Base-by-base conservation (phyloP, 306 rosid species). In the Dryas alaskensis region DNA sequence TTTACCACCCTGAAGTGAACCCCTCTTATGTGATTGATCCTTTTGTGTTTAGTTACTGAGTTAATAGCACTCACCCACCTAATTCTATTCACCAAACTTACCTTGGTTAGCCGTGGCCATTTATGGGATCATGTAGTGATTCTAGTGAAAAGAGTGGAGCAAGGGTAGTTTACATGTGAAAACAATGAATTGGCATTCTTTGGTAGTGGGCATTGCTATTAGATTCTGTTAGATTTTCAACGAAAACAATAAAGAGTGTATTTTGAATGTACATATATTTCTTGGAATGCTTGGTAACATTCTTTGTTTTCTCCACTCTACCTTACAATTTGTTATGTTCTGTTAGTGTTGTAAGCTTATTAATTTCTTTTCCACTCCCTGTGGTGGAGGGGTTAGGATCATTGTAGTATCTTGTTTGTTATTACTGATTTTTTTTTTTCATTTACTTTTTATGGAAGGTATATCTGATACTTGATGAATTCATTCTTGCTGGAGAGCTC, bases 401-500 rank as follows among this genome's bases (percentile, higher is more conserved):
- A 42, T 49, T 39, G 8, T 14, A 45, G 22, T 6, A 5, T 45
- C 50, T 3, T 9, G 42, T 78, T 62, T 68, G 14, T 67, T 54
- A 51, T 45, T 22, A 59, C 76, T 54, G 49, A 37, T 19, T 48
- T 48, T 65, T 57, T 45, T 42, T 77, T 44, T 74, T 48, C 72
- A 9, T 49, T 22, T 81, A 59, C 49, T 10, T 70, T 27, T 59
- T 60, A 40, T 76, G 37, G 74, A 74, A 87, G 90, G 88, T 87
- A 10, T 84, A 87, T 80, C 85, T 87, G 81, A 87, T 87, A 73
- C 90, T 84, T 11, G 88, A 87, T 57, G 88, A 87, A 54, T 87
- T 87, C 79, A 87, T 84, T 73, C 90, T 87, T 68, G 88, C 91
- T 59, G 91, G 91, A 67, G 88, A 87, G 72, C 91, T 87, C 72